Evolutionary conservation across 768 basidiomycete genomes (phyloP).

Genomic region (Melanogaster broomeanus): DNA sequence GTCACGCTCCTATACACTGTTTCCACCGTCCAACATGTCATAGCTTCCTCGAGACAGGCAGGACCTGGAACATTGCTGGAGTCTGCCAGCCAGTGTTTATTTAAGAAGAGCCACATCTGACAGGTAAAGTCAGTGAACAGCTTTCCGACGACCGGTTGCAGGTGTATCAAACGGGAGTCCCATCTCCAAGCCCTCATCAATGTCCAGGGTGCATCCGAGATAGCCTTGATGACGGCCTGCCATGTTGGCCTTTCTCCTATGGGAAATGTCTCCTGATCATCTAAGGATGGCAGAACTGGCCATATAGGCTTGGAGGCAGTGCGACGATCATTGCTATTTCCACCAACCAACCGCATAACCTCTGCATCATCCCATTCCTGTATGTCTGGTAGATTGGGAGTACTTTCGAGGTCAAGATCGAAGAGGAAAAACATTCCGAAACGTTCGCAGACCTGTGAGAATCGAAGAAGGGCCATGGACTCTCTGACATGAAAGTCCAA

Average conservation of each 20-base stretch:
- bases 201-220: neutral
- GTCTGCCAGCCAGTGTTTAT: neutral
- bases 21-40: neutral
- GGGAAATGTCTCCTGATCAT: neutral
- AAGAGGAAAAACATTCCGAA: conserved; percentile 1
- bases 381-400: neutral
- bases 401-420: neutral
- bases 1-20: neutral
- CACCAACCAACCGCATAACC: neutral
- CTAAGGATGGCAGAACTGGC: neutral
- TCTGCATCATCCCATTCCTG: conserved; percentile 3
- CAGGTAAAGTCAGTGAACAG: conserved; percentile 5
- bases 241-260: neutral
- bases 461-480: conserved; percentile 1
- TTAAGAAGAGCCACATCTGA: conserved; percentile 9
- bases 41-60: neutral
- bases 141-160: neutral
- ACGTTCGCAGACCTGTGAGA: neutral
- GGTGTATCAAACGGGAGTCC: neutral
- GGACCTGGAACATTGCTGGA: neutral
- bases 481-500: conserved; percentile 4
- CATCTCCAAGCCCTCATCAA: neutral
- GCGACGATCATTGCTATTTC: neutral
- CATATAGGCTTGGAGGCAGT: neutral
- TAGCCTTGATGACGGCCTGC: neutral